Percentiles rank a stretch among this genome's conserved stretches.
These are phyloP conservation scores for Rhexocercosporidium sp. DNA, from an alignment of 2,329 filamentous ascomycete genomes.

Conservation along the genomic window DNA sequence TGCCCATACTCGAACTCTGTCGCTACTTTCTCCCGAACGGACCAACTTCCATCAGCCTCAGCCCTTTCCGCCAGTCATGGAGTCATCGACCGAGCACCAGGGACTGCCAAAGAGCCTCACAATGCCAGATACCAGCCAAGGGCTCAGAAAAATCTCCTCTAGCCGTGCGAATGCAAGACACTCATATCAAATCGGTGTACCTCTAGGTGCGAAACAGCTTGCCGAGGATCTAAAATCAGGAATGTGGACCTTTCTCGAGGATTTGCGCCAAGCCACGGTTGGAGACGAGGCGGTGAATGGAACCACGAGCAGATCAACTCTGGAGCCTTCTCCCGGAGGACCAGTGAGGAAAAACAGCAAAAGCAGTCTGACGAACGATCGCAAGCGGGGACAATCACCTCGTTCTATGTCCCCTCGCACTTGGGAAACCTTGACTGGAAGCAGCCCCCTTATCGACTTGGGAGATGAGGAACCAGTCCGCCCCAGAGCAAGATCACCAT, in stretches of 20 bases:
- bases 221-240: constrained; percentile 84
- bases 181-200: constrained; percentile 42
- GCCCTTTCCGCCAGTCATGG: constrained; percentile 43
- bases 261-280: constrained; percentile 92
- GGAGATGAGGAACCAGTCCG: constrained; percentile 23
- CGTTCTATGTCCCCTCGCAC: constrained; percentile 35
- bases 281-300: constrained; percentile 85
- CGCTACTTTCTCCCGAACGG: constrained; percentile 72
- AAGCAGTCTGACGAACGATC: constrained; percentile 34
- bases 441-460: constrained; percentile 32
- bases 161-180: constrained; percentile 35
- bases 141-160: constrained; percentile 34
- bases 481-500: constrained; percentile 25
- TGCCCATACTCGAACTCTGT: constrained; percentile 69
- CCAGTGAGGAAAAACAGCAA: constrained; percentile 46
- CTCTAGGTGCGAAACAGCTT: constrained; percentile 41
- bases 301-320: constrained; percentile 41
- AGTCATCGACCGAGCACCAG: constrained; percentile 32
- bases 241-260: constrained; percentile 92
- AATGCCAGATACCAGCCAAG: constrained; percentile 41
- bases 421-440: constrained; percentile 40
- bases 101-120: constrained; percentile 34
- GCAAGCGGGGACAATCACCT: constrained; percentile 31
- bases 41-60: constrained; percentile 33
- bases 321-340: constrained; percentile 35